Evolutionary conservation across 768 basidiomycete species (phyloP).

Genomic region (Lanmaoa rubissima): DNA sequence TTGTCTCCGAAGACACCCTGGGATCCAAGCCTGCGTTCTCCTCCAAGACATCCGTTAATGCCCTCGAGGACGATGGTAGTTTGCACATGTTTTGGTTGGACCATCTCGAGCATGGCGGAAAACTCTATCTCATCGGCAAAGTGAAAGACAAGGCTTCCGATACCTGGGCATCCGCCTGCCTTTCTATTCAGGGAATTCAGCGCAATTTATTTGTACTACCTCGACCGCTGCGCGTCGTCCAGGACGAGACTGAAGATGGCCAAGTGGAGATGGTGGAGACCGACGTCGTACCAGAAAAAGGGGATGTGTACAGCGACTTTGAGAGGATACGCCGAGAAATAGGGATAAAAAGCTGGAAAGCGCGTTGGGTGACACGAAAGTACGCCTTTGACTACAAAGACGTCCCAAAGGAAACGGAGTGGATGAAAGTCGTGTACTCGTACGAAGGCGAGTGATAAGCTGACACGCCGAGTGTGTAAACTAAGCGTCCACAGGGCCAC

Average conservation of each 20-base stretch:
- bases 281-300: slow-evolving; percentile 65
- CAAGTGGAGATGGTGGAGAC: slow-evolving; percentile 53
- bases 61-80: slow-evolving; percentile 80
- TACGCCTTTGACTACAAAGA: slow-evolving; percentile 84
- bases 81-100: slow-evolving; percentile 96
- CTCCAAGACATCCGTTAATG: slow-evolving; percentile 45
- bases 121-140: slow-evolving; percentile 88
- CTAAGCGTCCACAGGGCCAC: slow-evolving; percentile 25
- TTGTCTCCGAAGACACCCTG: slow-evolving; percentile 58
- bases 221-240: slow-evolving; percentile 55
- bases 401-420: slow-evolving; percentile 79
- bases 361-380: slow-evolving; percentile 82
- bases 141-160: slow-evolving; percentile 69
- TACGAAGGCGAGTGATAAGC: slow-evolving; percentile 64
- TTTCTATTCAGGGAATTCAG: slow-evolving; percentile 81
- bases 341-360: slow-evolving; percentile 73
- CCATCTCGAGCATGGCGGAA: slow-evolving; percentile 83
- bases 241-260: slow-evolving; percentile 32
- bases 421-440: slow-evolving; percentile 92
- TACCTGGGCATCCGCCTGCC: slow-evolving; percentile 79
- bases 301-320: slow-evolving; percentile 82
- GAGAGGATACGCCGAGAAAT: slow-evolving; percentile 70
- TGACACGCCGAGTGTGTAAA: background rate
- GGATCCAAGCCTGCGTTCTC: slow-evolving; percentile 41
- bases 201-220: slow-evolving; percentile 91